Conservation (phyloP, 179 eudicot genomes). For the Spinacia oleracea region DNA sequence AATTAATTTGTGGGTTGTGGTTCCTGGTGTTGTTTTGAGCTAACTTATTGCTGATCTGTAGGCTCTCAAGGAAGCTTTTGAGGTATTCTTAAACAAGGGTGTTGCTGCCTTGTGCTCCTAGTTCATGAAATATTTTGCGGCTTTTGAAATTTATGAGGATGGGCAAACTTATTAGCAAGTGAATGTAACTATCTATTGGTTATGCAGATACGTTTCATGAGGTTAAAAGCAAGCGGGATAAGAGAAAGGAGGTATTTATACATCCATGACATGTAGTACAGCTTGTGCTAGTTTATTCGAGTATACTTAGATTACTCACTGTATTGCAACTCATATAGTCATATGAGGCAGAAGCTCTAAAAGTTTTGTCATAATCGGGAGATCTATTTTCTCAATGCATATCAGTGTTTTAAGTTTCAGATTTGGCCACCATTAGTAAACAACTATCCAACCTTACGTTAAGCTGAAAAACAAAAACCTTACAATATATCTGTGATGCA, state of each 20-base stretch:
- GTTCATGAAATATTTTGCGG: not conserved
- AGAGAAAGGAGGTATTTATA: constrained; percentile 66
- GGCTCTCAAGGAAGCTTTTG: constrained; percentile 85
- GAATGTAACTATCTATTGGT: constrained; percentile 16
- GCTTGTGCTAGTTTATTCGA: not conserved
- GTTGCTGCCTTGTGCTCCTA: constrained; percentile 9
- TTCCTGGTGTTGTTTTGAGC: not conserved
- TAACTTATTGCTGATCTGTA: constrained; percentile 21
- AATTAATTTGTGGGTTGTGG: constrained; percentile 10
- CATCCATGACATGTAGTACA: not conserved
- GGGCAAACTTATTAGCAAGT: not conserved
- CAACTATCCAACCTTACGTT: not conserved
- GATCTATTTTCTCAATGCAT: not conserved
- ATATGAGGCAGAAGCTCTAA: not conserved
- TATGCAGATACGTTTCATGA: constrained; percentile 89
- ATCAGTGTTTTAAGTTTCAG: not conserved
- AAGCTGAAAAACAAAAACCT: not conserved
- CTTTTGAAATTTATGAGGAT: not conserved
- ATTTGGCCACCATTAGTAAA: not conserved
- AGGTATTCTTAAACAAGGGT: too few species aligned
- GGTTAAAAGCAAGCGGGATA: constrained; percentile 80
- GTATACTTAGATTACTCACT: too few species aligned
- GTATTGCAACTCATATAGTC: not conserved
- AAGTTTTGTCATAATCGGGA: not conserved
- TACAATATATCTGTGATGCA: not conserved